Evolutionary conservation across 495 filamentous ascomycete species (phyloP), one percentile per base, ranked within the genome.

Genomic region (Entonaema liquescens): DNA sequence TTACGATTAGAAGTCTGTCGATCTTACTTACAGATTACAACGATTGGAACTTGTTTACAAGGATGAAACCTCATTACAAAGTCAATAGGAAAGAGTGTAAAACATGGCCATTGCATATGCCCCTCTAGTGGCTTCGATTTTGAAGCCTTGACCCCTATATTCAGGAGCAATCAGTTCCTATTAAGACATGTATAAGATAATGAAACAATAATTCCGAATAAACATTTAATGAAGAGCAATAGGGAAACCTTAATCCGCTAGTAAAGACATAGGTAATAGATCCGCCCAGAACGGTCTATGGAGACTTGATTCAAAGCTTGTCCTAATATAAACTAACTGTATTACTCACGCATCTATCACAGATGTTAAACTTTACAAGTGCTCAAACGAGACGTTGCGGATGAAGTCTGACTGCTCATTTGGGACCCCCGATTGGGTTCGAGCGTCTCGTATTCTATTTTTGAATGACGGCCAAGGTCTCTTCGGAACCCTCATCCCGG

Each of bases 401-500:
- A 29, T 52, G 53, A 59, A 44, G 38, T 40, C 23, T 53, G 23
- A 23, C 42, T 29, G 4, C 29, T 21, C n/a, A 21, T 19, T 54
- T 65, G n/a, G 31, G n/a, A 7, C 28, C 40, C 33, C 11, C 17
- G 25, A 9, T 54, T 26, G 33, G 31, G 44, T 13, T 49, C 23
- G 12, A 49, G 33, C 15, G 42, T 44, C 31, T 36, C 40, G 13
- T 47, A 29, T 31, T 62, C 8, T 15, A 52, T 52, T 36, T 58
- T 26, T 35, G 40, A 33, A 26, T 19, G n/a, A 44, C 50, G 49
- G 59, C 31, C 38, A 61, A 57, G 53, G 28, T 56, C 44, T 50
- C 44, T 12, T 59, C 54, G 59, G 59, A 67, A 17, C 50, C 36
- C 5, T 9, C 57, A 42, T 38, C 36, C 42, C 42, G 52, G 6